These are phyloP conservation scores for Bifiguratus adelaidae DNA, from an alignment of 192 early-diverging fungal genomes.

Conservation along the genomic window DNA sequence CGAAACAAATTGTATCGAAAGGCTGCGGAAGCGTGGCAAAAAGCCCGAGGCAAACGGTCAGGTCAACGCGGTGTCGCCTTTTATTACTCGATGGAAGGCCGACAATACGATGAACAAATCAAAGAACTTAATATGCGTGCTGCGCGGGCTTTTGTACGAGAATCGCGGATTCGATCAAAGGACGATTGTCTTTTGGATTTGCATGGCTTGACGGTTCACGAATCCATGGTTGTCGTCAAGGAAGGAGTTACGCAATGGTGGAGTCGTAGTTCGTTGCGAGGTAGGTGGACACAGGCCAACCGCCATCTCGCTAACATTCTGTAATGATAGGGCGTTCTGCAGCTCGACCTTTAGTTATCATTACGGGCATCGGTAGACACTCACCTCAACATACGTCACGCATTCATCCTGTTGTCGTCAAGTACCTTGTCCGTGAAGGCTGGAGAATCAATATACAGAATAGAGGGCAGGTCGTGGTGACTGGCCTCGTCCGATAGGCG, in stretches of 20 bases:
- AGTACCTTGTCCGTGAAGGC: slow-evolving; percentile 31
- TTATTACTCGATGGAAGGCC: slow-evolving; percentile 35
- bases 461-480: slow-evolving; percentile 41
- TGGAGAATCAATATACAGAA: slow-evolving; percentile 41
- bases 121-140: slow-evolving; percentile 44
- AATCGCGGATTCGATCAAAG: slow-evolving; percentile 8
- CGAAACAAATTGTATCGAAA: slow-evolving; percentile 39
- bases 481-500: too few species aligned
- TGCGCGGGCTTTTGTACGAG: slow-evolving; percentile 32
- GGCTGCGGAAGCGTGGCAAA: slow-evolving; percentile 24
- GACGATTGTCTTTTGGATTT: slow-evolving; percentile 53
- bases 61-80: slow-evolving; percentile 35
- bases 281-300: slow-evolving; percentile 3
- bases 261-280: slow-evolving; percentile 24
- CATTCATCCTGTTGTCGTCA: slow-evolving; percentile 37
- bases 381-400: slow-evolving; percentile 43
- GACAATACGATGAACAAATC: slow-evolving; percentile 21
- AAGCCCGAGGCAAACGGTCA: slow-evolving; percentile 11
- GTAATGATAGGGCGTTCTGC: not conserved
- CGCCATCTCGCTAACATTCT: not conserved
- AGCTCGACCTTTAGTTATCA: slow-evolving; percentile 43
- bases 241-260: slow-evolving; percentile 53
- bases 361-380: slow-evolving; percentile 58
- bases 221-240: slow-evolving; percentile 45
- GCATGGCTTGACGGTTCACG: slow-evolving; percentile 51